Conservation (phyloP, 2,329 filamentous ascomycete species). For the Fusarium sp. region DNA sequence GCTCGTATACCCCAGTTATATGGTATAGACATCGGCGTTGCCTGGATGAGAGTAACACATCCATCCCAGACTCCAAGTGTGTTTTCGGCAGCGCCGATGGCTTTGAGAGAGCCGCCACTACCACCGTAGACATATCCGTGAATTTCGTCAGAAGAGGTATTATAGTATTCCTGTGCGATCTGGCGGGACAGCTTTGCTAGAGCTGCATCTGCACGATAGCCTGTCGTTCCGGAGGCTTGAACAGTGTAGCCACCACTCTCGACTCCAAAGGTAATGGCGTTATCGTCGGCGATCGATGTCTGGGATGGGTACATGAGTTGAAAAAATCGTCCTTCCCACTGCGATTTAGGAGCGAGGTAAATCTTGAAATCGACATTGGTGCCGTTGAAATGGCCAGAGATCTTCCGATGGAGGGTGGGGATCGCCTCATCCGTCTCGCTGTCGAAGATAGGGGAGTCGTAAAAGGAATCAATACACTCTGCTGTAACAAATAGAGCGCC, state of each 20-base stretch:
- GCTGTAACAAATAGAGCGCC: neutral
- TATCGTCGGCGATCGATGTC: slow-evolving; percentile 26
- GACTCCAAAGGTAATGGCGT: slow-evolving; percentile 29
- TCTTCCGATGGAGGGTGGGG: slow-evolving; percentile 29
- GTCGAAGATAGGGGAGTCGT: slow-evolving; percentile 28
- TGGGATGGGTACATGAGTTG: slow-evolving; percentile 40
- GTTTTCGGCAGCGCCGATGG: slow-evolving; percentile 42
- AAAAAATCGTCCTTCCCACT: slow-evolving; percentile 42
- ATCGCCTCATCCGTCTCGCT: slow-evolving; percentile 7
- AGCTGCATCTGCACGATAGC: slow-evolving; percentile 46
- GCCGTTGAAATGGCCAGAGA: slow-evolving; percentile 38
- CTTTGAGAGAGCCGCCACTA: slow-evolving; percentile 44
- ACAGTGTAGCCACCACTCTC: slow-evolving; percentile 43
- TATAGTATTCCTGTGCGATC: slow-evolving; percentile 36
- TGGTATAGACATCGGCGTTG: slow-evolving; percentile 38
- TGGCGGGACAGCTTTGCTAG: slow-evolving; percentile 38
- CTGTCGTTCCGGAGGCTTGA: slow-evolving; percentile 25
- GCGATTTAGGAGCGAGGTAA: slow-evolving; percentile 37
- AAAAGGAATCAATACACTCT: slow-evolving; percentile 33
- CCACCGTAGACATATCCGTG: slow-evolving; percentile 46
- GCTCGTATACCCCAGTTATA: slow-evolving; percentile 32
- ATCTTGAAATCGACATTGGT: slow-evolving; percentile 43
- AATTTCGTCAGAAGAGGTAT: slow-evolving; percentile 11
- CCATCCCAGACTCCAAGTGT: slow-evolving; percentile 45
- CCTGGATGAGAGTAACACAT: slow-evolving; percentile 40